A percentile compares a stretch with the other conserved stretches of the same genome.
phyloP scores from a whole-genome alignment of 257 asterid species.

The Apocynum venetum region DNA sequence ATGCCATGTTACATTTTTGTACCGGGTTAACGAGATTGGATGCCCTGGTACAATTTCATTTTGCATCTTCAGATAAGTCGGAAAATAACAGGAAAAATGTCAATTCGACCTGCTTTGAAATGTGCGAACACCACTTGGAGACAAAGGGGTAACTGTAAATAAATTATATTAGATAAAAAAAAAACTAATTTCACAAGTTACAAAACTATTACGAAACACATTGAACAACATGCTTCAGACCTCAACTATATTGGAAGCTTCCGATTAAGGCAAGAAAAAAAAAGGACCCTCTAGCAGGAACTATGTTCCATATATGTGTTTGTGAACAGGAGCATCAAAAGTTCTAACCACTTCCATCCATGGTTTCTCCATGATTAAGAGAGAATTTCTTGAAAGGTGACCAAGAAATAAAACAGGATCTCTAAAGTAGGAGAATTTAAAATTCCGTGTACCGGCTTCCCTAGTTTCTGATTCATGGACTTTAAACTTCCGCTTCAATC shows the following conservation, averaged over 20 bases:
- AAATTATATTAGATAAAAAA: constrained; percentile 12
- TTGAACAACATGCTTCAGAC: constrained; percentile 57
- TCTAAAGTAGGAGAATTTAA: constrained; percentile 54
- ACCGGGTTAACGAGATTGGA: no score
- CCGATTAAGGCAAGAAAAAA: not conserved
- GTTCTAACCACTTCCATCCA: constrained; percentile 69
- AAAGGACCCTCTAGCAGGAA: not conserved
- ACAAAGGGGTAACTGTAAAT: not conserved
- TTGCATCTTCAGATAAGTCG: not conserved
- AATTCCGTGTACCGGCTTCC: constrained; percentile 52
- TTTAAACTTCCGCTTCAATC: constrained; percentile 56
- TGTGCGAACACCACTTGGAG: not conserved
- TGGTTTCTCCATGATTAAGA: constrained; percentile 86
- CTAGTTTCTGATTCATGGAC: constrained; percentile 43
- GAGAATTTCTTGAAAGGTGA: constrained; percentile 75
- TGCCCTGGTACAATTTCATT: no score
- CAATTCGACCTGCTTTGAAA: not conserved
- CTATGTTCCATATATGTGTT: constrained; percentile 83
- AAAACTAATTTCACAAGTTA: constrained; percentile 34
- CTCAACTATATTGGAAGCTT: constrained; percentile 14
- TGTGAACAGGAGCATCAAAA: constrained; percentile 78
- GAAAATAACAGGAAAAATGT: not conserved
- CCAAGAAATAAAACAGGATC: constrained; percentile 90
- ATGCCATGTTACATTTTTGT: no score
- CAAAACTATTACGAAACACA: constrained; percentile 43